These are phyloP conservation scores for Epichloe amarillans DNA, from an alignment of 2,329 filamentous ascomycete genomes.

Conservation along the genomic window DNA sequence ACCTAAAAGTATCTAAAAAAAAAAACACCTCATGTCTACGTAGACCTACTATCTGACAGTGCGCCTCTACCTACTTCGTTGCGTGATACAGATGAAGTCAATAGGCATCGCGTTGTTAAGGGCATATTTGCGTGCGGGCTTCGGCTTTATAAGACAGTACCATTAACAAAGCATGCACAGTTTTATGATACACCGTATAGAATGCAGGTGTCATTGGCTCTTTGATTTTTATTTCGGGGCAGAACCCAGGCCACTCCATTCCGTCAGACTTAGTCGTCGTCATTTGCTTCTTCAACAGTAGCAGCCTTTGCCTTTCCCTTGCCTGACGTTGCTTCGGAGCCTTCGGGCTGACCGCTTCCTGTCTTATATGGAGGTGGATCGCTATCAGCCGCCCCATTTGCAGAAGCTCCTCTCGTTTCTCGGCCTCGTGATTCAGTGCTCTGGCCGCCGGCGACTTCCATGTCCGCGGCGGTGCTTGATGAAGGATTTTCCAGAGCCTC, in stretches of 20 bases:
- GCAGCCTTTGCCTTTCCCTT: conserved; percentile 33
- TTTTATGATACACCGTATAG: background rate
- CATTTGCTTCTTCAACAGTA: conserved; percentile 32
- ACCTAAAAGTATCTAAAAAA: no score
- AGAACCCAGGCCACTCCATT: background rate
- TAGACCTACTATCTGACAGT: no score
- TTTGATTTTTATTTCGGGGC: background rate
- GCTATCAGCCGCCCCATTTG: background rate
- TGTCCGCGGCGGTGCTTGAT: background rate
- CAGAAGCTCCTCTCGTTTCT: background rate
- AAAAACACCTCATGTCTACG: no score
- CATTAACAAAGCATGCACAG: no score
- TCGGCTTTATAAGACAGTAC: no score
- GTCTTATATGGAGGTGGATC: background rate
- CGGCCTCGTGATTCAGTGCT: background rate
- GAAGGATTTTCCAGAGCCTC: conserved; percentile 11
- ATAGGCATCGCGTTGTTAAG: no score
- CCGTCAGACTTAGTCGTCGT: conserved; percentile 16
- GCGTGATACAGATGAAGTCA: no score
- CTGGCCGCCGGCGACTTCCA: background rate
- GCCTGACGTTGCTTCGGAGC: conserved; percentile 1
- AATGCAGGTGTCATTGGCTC: background rate
- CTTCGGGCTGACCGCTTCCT: background rate
- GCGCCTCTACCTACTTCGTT: no score
- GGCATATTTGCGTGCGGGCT: no score